Evolutionary conservation across 495 filamentous ascomycete genomes (phyloP).

Genomic region (Parathielavia hyrcaniae): DNA sequence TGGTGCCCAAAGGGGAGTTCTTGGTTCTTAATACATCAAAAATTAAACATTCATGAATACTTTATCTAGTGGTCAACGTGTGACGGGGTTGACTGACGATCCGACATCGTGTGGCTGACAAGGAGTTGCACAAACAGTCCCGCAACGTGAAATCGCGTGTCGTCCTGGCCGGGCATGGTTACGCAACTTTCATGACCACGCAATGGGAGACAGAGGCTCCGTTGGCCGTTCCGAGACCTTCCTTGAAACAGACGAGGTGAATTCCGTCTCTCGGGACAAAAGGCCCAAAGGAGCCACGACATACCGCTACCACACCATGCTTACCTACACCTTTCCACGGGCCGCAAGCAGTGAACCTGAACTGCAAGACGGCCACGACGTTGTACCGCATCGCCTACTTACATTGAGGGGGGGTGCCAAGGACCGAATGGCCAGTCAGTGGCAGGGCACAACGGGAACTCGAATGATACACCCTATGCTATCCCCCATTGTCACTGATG

Average conservation of each 20-base stretch:
- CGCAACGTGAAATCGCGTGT: background rate
- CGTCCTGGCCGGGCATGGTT: background rate
- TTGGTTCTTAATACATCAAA: no score
- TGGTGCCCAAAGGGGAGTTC: no score
- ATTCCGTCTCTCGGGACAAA: background rate
- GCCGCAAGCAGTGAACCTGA: background rate
- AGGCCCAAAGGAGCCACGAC: background rate
- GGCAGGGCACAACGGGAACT: no score
- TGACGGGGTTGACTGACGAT: background rate
- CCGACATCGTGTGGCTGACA: background rate
- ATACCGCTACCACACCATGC: no score
- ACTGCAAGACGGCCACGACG: background rate
- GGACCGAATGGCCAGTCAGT: background rate
- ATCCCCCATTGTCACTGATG: background rate
- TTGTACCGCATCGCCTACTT: background rate
- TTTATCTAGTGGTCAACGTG: background rate
- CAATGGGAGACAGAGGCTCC: no score
- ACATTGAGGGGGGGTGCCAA: slow-evolving; percentile 2
- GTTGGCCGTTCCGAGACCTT: background rate
- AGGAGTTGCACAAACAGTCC: background rate
- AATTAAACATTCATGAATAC: background rate
- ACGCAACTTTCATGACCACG: background rate
- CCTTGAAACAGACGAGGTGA: background rate
- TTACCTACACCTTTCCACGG: background rate
- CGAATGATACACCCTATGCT: background rate